Evolutionary conservation across 2,329 filamentous ascomycete genomes (phyloP).

Genomic region (Trichothecium sympodiale): DNA sequence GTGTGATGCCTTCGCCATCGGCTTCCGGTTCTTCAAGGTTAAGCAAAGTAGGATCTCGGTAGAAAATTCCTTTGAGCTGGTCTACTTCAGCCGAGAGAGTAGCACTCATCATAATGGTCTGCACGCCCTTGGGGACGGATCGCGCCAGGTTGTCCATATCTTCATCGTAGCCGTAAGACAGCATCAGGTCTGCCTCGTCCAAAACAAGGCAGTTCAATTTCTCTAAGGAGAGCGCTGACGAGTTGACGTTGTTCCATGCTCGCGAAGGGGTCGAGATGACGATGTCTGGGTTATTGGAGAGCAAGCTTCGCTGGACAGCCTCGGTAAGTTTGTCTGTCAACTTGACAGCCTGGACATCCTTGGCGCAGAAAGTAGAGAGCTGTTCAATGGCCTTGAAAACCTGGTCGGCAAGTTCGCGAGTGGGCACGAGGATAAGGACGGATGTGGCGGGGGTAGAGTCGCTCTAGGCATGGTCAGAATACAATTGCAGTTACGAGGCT

Average conservation of each 20-base stretch:
- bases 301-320: conserved; percentile 74
- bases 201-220: conserved; percentile 70
- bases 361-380: conserved; percentile 73
- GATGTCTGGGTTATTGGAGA: conserved; percentile 78
- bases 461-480: conserved; percentile 22
- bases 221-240: conserved; percentile 52
- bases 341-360: conserved; percentile 73
- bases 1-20: conserved; percentile 65
- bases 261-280: conserved; percentile 86
- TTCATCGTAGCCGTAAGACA: conserved; percentile 90
- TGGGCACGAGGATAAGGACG: conserved; percentile 85
- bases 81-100: conserved; percentile 85
- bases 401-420: conserved; percentile 87
- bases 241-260: conserved; percentile 64
- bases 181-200: conserved; percentile 86
- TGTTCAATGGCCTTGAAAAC: conserved; percentile 68
- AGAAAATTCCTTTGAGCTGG: conserved; percentile 74
- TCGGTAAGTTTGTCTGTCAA: conserved; percentile 85
- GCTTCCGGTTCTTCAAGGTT: conserved; percentile 76
- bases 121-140: conserved; percentile 70
- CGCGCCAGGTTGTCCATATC: conserved; percentile 74
- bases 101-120: conserved; percentile 89
- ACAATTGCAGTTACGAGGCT: background rate
- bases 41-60: conserved; percentile 60
- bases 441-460: conserved; percentile 46